Conservation (phyloP, 257 asterid genomes). For the Penstemon eatonii region DNA sequence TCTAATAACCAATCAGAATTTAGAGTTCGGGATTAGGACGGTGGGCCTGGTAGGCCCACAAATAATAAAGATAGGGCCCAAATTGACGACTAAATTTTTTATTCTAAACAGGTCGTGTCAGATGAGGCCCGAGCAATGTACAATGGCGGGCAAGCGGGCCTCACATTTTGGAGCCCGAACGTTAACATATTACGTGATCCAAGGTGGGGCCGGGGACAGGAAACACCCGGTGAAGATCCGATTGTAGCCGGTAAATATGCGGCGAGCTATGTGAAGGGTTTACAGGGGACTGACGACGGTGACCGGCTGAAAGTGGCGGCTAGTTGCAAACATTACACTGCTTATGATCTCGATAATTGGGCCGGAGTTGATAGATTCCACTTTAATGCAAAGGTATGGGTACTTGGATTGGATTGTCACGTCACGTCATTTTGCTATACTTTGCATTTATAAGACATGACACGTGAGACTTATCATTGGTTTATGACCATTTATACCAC, state of each 20-base stretch:
- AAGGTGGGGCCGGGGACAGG: slow-evolving; percentile 95
- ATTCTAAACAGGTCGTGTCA: slow-evolving; percentile 60
- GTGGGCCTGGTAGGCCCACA: not conserved
- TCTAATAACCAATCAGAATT: slow-evolving; percentile 16
- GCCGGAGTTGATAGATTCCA: slow-evolving; percentile 75
- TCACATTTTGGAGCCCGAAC: slow-evolving; percentile 92
- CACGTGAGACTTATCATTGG: slow-evolving; percentile 18
- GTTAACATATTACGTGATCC: slow-evolving; percentile 87
- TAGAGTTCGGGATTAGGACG: not conserved
- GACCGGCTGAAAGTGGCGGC: slow-evolving; percentile 82
- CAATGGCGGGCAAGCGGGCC: slow-evolving; percentile 77
- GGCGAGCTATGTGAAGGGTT: slow-evolving; percentile 64
- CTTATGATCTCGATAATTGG: slow-evolving; percentile 90
- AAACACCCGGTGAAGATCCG: slow-evolving; percentile 92
- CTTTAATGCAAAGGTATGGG: slow-evolving; percentile 71
- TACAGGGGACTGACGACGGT: slow-evolving; percentile 65
- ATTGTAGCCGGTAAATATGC: slow-evolving; percentile 66
- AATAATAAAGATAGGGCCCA: slow-evolving; percentile 28
- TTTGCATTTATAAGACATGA: not conserved
- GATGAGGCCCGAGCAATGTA: slow-evolving; percentile 90
- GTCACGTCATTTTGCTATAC: not conserved
- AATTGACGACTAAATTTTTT: not conserved
- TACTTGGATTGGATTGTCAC: not conserved
- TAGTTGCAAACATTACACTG: slow-evolving; percentile 88
- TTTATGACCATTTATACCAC: not conserved